Base-by-base conservation (phyloP, 257 asterid species). In the Penstemon eatonii region DNA sequence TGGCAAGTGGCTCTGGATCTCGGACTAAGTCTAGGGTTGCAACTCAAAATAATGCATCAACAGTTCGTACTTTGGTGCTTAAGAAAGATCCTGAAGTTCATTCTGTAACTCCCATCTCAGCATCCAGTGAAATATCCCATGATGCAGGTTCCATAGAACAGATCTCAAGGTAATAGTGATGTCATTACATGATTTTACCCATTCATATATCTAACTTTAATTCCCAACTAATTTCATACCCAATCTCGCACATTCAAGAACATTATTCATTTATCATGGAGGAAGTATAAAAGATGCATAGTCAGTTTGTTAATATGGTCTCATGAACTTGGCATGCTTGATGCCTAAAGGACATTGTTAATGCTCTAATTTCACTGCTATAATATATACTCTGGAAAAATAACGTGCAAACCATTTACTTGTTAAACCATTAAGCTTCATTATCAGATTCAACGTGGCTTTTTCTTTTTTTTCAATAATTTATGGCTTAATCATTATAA, bases 1-100 rank as follows among this genome's bases (percentile, higher is more conserved):
- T 95, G 95, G 81, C 89, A 43, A 88, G 72, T 76, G 98, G 96
- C 42, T 73, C 63, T 75, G 99, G 97, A 44, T 91, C 98, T 68
- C 89, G 99, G 74, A 92, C 86, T 52, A 90, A 88, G 81, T 83
- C 83, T 55, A 84, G 82, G 79, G 66, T 63, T 76, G 56, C 82
- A 44, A 33, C 8, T 44, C 91, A 82, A 77, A 79, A 51, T 79
- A 55, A n/a, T 68, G 89, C 63, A 73, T 50, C 53, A 52, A 33
- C 80, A 56, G 75, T 54, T 68, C 41, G 44, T 68, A 57, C 49
- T 56, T 12, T 62, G 53, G 68, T 63, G 65, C 71, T 64, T 65
- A 82, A 83, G 50, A 81, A 74, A 63, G 84, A 70, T 40, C 7
- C 74, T 39, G 92, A 84, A 72, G 63, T 60, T 78, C 70, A 55